These are phyloP conservation scores for Aspergillus affinis DNA, from an alignment of 495 filamentous ascomycete species.

Conservation along the genomic window DNA sequence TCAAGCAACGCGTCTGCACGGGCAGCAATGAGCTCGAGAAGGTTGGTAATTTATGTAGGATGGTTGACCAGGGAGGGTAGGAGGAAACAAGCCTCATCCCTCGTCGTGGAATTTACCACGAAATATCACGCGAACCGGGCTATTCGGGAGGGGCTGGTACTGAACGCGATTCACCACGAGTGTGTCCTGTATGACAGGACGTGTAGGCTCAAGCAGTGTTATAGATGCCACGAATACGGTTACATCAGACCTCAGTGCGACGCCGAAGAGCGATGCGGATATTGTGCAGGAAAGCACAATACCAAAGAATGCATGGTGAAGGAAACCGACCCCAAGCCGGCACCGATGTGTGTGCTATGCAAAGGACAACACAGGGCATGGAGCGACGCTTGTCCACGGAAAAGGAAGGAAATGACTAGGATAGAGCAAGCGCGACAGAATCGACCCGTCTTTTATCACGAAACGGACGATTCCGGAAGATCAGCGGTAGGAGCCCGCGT, in stretches of 20 bases:
- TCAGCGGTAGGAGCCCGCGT: neutral
- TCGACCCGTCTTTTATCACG: conserved; percentile 2
- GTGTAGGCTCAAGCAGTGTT: conserved; percentile 4
- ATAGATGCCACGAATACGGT: conserved; percentile 6
- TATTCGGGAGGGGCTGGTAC: neutral
- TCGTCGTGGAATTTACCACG: conserved; percentile 5
- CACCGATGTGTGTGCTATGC: conserved; percentile 2
- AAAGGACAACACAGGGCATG: conserved; percentile 4
- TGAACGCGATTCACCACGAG: conserved; percentile 7
- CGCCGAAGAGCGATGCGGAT: conserved; percentile 6
- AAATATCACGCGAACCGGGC: conserved; percentile 4
- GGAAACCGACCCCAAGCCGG: conserved; percentile 2
- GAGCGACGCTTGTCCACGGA: conserved; percentile 2
- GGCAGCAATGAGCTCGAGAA: conserved; percentile 69
- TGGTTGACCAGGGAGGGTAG: conserved; percentile 4
- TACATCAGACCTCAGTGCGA: conserved; percentile 4
- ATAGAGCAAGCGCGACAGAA: conserved; percentile 5
- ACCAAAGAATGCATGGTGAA: conserved; percentile 7
- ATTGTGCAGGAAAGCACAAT: conserved; percentile 4
- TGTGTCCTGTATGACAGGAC: conserved; percentile 3
- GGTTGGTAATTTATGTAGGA: conserved; percentile 12
- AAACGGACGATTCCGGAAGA: conserved; percentile 1
- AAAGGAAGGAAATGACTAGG: conserved; percentile 1
- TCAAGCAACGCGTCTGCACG: conserved; percentile 65
- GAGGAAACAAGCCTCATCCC: conserved; percentile 2